Conservation (phyloP, 306 rosid genomes). For the Alnus glutinosa region DNA sequence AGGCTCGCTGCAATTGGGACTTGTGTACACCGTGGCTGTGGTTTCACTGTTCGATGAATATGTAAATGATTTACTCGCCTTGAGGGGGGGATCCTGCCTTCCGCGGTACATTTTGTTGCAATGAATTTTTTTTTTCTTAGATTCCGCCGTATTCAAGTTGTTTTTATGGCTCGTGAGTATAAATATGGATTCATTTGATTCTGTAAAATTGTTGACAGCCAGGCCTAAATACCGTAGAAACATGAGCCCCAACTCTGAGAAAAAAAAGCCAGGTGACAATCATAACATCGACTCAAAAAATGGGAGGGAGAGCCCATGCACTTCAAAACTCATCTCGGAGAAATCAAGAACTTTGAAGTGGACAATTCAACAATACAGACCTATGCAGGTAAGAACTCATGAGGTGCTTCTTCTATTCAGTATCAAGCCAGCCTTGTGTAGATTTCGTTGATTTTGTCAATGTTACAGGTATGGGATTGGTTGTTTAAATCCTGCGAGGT, state of each 20-base stretch:
- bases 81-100: conserved; percentile 84
- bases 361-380: conserved; percentile 54
- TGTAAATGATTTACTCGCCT: conserved; percentile 72
- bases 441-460: neutral
- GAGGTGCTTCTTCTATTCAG: neutral
- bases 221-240: conserved; percentile 69
- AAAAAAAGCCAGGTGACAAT: conserved; percentile 21
- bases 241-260: conserved; percentile 23
- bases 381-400: conserved; percentile 50
- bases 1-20: conserved; percentile 61
- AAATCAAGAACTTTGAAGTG: conserved; percentile 55
- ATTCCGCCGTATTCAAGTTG: too few relatives aligned
- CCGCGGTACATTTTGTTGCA: conserved; percentile 53
- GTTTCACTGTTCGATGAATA: conserved; percentile 84
- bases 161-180: too few relatives aligned
- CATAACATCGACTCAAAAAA: conserved; percentile 20
- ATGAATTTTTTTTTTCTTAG: too few relatives aligned
- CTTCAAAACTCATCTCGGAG: conserved; percentile 42
- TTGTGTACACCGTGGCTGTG: conserved; percentile 64
- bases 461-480: conserved; percentile 78
- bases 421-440: neutral
- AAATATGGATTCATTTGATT: too few relatives aligned
- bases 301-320: conserved; percentile 33
- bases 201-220: conserved; percentile 47
- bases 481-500: conserved; percentile 73